Evolutionary conservation across 2,329 filamentous ascomycete species (phyloP).

Genomic region (Pestalotiopsis sp.): DNA sequence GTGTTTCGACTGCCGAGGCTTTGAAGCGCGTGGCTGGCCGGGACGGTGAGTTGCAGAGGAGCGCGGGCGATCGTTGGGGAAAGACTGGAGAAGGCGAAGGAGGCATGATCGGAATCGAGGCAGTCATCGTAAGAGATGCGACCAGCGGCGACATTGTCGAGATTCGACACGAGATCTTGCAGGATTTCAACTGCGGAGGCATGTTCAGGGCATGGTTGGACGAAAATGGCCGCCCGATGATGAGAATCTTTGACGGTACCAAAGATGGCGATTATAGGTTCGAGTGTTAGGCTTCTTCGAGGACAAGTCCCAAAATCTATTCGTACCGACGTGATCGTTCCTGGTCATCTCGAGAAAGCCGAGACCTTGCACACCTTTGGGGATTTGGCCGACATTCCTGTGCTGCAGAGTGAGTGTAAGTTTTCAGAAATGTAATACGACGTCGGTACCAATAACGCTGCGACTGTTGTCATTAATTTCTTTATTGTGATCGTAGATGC

Average conservation of each 20-base stretch:
- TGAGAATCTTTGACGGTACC: constrained; percentile 59
- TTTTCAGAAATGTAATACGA: neutral
- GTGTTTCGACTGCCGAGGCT: constrained; percentile 55
- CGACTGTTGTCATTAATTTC: constrained; percentile 25
- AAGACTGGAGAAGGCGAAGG: constrained; percentile 79
- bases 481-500: constrained; percentile 18
- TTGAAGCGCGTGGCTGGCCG: constrained; percentile 69
- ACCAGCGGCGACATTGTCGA: constrained; percentile 44
- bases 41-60: constrained; percentile 72
- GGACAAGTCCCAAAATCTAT: neutral
- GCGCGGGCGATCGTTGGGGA: constrained; percentile 74
- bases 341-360: too few species aligned
- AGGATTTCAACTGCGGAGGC: constrained; percentile 83
- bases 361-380: too few species aligned
- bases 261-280: constrained; percentile 7
- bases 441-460: neutral
- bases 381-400: too few species aligned
- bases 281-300: neutral
- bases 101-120: constrained; percentile 82
- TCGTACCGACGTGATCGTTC: too few species aligned
- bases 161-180: constrained; percentile 58
- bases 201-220: constrained; percentile 85
- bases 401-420: too few species aligned
- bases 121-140: constrained; percentile 48
- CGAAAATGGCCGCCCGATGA: constrained; percentile 57